Base-by-base conservation (phyloP, 345 rosid species). In the Camelina neglecta region DNA sequence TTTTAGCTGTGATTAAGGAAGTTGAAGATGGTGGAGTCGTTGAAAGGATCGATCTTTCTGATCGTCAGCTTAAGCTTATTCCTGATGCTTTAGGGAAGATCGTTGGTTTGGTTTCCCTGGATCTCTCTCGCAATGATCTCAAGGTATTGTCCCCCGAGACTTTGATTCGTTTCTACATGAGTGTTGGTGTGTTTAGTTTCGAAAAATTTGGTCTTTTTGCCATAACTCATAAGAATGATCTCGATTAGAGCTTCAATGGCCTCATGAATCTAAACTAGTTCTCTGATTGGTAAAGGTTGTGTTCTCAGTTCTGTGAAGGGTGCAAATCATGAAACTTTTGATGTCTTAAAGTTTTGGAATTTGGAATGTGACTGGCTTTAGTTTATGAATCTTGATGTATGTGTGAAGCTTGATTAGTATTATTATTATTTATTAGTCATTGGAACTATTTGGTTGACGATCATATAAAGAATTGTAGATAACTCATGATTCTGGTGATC, bases 31-130 rank as follows among this genome's bases (percentile, higher is more conserved):
- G 76, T 56, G 83, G 69, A 18, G 20, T 8, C 6, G 73, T 89
- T 64, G 93, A 89, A 67, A 88, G 79, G 72, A 79, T 89, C 7
- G 91, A 89, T 68, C 87, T 95, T 64, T 82, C 92, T 20, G 86
- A 83, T 54, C 79, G 89, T 63, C 78, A 62, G 72, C 69, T 95
- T 70, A 87, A 81, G 83, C 29, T 87, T 24, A 65, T 95, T 67
- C 99, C 98, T 4, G 91, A 89, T 80, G 93, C 90, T 18, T 85
- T 92, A 18, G 89, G 88, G 63, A 89, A 82, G 78, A 77, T 86
- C 74, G 71, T 38, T 13, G 87, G 83, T 11, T 80, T 95, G 86
- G 81, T 80, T 72, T 81, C 81, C 12, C 85, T 95, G 65, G 80
- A 89, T 83, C 83, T 95, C 57, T 82, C 97, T n/a, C 83, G 75